Conservation (phyloP, 805 yeast species). For the Yamadazyma laniorum region DNA sequence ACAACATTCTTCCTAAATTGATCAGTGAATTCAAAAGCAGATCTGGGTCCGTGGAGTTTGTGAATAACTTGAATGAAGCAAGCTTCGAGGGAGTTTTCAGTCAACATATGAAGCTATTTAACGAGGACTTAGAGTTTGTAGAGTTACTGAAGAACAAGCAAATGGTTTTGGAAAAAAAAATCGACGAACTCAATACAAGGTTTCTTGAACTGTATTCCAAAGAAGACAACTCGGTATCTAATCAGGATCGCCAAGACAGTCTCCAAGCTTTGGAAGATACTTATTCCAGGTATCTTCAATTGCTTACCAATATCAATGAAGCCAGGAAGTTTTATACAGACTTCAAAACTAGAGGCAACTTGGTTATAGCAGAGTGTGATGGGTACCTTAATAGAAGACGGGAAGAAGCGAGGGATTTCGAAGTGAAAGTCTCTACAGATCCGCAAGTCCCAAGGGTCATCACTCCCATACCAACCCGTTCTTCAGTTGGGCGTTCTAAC, state of each 20-base stretch:
- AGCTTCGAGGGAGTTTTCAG: conserved; percentile 39
- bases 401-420: conserved; percentile 52
- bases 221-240: conserved; percentile 19
- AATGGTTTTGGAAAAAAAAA: conserved; percentile 32
- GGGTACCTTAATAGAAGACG: conserved; percentile 51
- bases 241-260: conserved; percentile 44
- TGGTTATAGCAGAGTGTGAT: conserved; percentile 48
- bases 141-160: conserved; percentile 35
- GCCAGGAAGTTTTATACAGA: conserved; percentile 72
- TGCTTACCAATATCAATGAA: conserved; percentile 58
- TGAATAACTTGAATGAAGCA: conserved; percentile 19
- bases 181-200: conserved; percentile 31
- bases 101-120: conserved; percentile 46
- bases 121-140: conserved; percentile 48
- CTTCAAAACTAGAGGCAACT: conserved; percentile 46
- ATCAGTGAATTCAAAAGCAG: conserved; percentile 43
- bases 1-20: conserved; percentile 52
- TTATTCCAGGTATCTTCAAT: conserved; percentile 51
- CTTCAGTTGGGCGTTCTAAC: conserved; percentile 4
- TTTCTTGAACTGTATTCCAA: conserved; percentile 22
- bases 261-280: conserved; percentile 53
- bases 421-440: conserved; percentile 19
- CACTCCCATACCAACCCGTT: conserved; percentile 14
- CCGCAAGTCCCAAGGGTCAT: conserved; percentile 3
- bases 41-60: conserved; percentile 7